Percentiles rank a stretch among this genome's conserved stretches.
These are phyloP conservation scores for Leccinum incarnatum DNA, from an alignment of 768 basidiomycete genomes.

Conservation along the genomic window DNA sequence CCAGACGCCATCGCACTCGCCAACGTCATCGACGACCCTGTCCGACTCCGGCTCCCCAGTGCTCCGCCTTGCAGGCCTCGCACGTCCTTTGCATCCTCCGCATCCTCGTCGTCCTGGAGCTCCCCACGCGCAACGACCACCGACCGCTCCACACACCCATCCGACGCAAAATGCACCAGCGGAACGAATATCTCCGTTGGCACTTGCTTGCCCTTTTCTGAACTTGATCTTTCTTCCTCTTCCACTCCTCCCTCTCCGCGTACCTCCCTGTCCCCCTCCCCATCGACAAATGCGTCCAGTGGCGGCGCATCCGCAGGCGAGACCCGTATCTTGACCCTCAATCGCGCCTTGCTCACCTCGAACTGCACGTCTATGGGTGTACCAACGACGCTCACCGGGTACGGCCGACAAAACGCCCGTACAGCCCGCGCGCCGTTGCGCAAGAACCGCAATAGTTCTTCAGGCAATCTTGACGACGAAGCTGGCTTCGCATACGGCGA, in stretches of 20 bases:
- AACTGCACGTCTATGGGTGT: slow-evolving; percentile 64
- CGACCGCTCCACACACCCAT: slow-evolving; percentile 27
- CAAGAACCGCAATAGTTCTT: slow-evolving; percentile 54
- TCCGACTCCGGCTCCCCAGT: background rate
- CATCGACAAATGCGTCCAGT: background rate
- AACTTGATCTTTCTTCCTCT: background rate
- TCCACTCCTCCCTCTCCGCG: background rate
- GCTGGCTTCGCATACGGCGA: background rate
- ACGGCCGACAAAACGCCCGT: slow-evolving; percentile 83
- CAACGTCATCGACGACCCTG: slow-evolving; percentile 18
- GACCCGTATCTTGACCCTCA: slow-evolving; percentile 69
- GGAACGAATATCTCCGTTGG: slow-evolving; percentile 94
- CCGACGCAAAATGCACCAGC: slow-evolving; percentile 79
- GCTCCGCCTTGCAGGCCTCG: background rate
- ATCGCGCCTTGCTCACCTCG: slow-evolving; percentile 65
- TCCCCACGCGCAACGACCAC: background rate
- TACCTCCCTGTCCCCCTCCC: background rate
- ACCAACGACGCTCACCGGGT: slow-evolving; percentile 75
- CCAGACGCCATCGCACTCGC: background rate
- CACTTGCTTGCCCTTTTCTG: slow-evolving; percentile 21
- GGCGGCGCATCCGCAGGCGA: slow-evolving; percentile 49
- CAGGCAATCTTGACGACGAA: background rate
- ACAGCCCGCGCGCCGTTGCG: slow-evolving; percentile 85
- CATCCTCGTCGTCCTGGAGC: background rate
- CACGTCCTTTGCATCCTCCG: background rate